Evolutionary conservation across 768 basidiomycete species (phyloP).

Genomic region (Trametopsis cervina): DNA sequence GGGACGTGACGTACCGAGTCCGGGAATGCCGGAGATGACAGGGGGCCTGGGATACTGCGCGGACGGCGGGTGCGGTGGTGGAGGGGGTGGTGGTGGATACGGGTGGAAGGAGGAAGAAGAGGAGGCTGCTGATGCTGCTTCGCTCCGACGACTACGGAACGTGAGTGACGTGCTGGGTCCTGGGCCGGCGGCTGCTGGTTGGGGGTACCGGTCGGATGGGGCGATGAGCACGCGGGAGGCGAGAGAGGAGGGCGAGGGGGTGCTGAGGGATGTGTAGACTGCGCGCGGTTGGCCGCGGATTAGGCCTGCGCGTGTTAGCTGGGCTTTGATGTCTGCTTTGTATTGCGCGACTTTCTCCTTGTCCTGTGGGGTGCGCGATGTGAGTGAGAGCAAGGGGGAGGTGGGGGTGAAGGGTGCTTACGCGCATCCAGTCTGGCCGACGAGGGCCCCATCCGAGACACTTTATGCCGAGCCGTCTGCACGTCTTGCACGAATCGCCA

Average conservation of each 20-base stretch:
- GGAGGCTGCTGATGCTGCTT: not conserved
- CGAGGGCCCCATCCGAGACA: conserved; percentile 83
- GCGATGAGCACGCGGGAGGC: conserved; percentile 32
- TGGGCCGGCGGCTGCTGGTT: conserved; percentile 6
- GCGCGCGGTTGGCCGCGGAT: conserved; percentile 78
- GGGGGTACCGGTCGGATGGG: conserved; percentile 7
- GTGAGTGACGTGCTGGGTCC: conserved; percentile 6
- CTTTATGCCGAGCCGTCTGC: conserved; percentile 70
- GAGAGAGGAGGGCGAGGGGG: conserved; percentile 20
- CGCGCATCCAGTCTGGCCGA: conserved; percentile 88
- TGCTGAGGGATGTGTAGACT: conserved; percentile 36
- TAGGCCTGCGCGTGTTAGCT: conserved; percentile 68
- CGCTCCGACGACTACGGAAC: conserved; percentile 4
- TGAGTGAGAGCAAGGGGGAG: conserved; percentile 3
- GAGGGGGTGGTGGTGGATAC: not conserved
- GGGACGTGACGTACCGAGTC: conserved; percentile 16
- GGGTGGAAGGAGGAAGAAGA: not conserved
- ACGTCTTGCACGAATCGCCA: conserved; percentile 75
- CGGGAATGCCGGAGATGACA: conserved; percentile 11
- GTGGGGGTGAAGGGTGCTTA: conserved; percentile 27
- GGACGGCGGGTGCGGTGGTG: too few relatives aligned
- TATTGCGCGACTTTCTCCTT: conserved; percentile 77
- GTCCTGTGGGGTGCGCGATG: conserved; percentile 41
- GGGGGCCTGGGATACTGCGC: too few relatives aligned
- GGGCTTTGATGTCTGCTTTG: conserved; percentile 79